Conservation (phyloP, 75 land plant species). For the Cryptomeria japonica region DNA sequence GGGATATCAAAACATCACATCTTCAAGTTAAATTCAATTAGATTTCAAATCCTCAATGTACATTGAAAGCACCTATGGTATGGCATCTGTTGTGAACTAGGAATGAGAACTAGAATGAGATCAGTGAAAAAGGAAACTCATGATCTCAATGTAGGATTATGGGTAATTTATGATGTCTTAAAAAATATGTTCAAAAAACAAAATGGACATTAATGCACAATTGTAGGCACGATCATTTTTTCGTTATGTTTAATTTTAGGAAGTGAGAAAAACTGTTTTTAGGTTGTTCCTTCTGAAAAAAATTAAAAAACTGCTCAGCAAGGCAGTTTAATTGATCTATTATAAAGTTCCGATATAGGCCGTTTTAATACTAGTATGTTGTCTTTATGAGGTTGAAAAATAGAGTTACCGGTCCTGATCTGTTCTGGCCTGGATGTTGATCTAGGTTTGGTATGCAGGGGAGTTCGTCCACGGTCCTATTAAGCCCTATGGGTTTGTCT, state of each 20-base stretch:
- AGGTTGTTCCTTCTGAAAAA: neutral
- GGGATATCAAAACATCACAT: neutral
- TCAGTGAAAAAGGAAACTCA: neutral
- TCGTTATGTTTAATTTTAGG: neutral
- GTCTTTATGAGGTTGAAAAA: neutral
- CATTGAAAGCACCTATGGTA: neutral
- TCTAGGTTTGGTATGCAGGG: too few species aligned
- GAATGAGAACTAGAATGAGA: neutral
- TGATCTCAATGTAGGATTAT: neutral
- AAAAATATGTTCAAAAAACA: neutral
- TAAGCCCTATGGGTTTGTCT: too few species aligned
- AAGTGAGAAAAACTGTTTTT: neutral
- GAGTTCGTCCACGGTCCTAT: too few species aligned
- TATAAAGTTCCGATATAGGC: neutral
- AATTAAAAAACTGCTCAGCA: neutral
- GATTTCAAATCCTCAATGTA: neutral
- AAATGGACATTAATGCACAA: neutral
- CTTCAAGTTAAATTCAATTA: neutral
- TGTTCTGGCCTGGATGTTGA: too few species aligned
- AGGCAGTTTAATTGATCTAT: neutral
- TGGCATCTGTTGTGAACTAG: neutral
- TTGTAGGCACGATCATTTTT: neutral
- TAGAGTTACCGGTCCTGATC: too few species aligned
- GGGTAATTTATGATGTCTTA: neutral
- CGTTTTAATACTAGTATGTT: neutral